phyloP scores from a whole-genome alignment of 495 filamentous ascomycete species.

The Pseudomonodictys pantanalensis region DNA sequence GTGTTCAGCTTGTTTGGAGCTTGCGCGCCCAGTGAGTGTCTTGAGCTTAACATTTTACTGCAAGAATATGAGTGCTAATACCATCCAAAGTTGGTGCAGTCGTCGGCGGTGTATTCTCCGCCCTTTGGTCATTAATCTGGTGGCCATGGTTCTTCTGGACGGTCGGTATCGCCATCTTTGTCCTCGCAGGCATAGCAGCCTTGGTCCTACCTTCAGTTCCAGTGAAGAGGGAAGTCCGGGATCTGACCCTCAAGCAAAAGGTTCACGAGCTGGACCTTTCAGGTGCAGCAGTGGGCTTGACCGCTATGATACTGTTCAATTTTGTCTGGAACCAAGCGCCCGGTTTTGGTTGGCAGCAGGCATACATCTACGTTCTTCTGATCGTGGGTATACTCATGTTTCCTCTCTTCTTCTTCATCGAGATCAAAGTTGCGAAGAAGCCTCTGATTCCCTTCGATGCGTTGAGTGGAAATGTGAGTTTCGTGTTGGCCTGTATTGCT shows the following conservation, averaged over 20 bases:
- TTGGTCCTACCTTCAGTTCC: constrained; percentile 31
- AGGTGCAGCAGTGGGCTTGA: constrained; percentile 28
- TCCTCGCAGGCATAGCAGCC: constrained; percentile 4
- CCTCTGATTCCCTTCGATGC: constrained; percentile 49
- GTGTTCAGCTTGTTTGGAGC: constrained; percentile 30
- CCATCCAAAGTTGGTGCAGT: constrained; percentile 12
- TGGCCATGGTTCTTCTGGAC: constrained; percentile 33
- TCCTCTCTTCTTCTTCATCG: constrained; percentile 44
- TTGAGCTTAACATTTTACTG: not conserved
- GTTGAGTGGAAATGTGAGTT: constrained; percentile 43
- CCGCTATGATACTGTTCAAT: constrained; percentile 48
- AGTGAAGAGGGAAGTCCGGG: not conserved
- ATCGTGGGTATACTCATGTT: constrained; percentile 47
- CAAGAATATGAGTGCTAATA: no score
- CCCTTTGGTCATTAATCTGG: constrained; percentile 1
- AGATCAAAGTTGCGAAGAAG: constrained; percentile 39
- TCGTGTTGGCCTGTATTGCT: constrained; percentile 48
- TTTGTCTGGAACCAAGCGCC: constrained; percentile 54
- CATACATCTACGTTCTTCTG: constrained; percentile 49
- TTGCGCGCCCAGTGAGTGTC: constrained; percentile 15
- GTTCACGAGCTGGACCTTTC: constrained; percentile 6
- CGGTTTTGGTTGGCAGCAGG: constrained; percentile 45
- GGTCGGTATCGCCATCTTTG: constrained; percentile 6
- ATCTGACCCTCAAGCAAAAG: not conserved
- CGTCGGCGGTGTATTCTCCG: constrained; percentile 12